Base-by-base conservation (phyloP, 768 basidiomycete genomes). In the Leccinum rimulosum region DNA sequence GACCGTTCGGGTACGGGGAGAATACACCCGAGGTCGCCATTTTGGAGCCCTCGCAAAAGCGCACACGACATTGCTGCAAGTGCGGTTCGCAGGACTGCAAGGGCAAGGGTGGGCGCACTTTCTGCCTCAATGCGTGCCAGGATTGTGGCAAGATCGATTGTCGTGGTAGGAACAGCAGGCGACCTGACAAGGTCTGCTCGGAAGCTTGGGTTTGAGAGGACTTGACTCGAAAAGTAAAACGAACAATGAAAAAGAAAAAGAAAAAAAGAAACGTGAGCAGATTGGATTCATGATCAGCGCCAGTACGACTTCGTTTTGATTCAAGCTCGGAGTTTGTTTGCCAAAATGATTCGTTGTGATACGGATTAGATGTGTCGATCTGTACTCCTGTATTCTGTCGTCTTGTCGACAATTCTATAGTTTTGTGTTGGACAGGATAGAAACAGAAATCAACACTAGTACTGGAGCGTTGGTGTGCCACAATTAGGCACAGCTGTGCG, bases 131-230 rank as follows among this genome's bases (percentile, higher is more conserved):
- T 69, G 76, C 83, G 45, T 92, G 90, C 63, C 87, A 89, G 75
- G 90, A 93, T 71, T 93, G 91, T 69, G 88, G 88, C n/a, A 87
- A 87, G 76, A 64, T 87, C 62, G 86, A 88, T 15, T 93, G 90
- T 67, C 85, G 80, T 65, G 90, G 90, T 27, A 77, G 90, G 73
- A 91, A 89, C 66, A 88, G 86, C 67, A 80, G 89, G 69, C 76
- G 88, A 50, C 90, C 91, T 6, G 89, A 91, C 66, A 87, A 88
- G 71, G 81, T 79, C 58, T 92, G 90, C 64, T 76, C 78, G 4
- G 87, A 91, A 60, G 79, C 81, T 27, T 82, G 81, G 79, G 69
- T 63, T 33, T 72, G 56, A 65, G 27, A 1, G 14, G 38, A 19
- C 12, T 27, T 5, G 3, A 10, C 11, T 45, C 43, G 19, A 45